Base-by-base conservation (phyloP, 495 filamentous ascomycete species). In the Neurospora sp. region DNA sequence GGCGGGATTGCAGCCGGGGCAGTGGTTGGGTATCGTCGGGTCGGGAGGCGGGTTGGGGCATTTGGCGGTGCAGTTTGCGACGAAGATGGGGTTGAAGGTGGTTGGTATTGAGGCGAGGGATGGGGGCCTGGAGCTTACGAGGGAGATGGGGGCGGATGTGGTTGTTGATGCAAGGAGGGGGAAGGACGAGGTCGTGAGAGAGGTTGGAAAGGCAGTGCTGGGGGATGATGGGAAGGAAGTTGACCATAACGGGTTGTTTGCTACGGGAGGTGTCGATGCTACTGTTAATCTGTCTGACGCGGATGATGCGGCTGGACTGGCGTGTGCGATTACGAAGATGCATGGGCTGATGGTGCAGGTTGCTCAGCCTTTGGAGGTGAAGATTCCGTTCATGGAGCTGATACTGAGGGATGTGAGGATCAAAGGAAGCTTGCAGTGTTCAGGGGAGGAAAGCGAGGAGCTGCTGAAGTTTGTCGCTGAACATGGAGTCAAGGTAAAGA, bases 11-110 rank as follows among this genome's bases (percentile, higher is more conserved):
- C 77, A 78, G 71, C 72, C 75, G 66, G 87, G 87, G 2, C 78
- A 88, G 76, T 85, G 83, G 79, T 40, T 89, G 16, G 83, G 80
- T 3, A 81, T 90, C 44, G 82, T 89, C 1, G 88, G 88, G 14
- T 81, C 83, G 4, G 88, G 88, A n/a, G 88, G 88, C 20, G 88
- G 88, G 14, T 78, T 90, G 18, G 88, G 88, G 1, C 87, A 89
- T 78, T 69, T 89, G 16, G 85, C 82, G 1, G 73, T 85, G 38
- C 88, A 89, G 74, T 88, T 88, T 78, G 86, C 86, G 9, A 88
- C 83, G 71, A 85, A 83, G 20, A 76, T 81, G 73, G 88, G 88
- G 0, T 74, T 89, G 69, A 77, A 78, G 68, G 83, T 89, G 20
- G 79, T 89, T 27, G 88, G 84, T 1, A 78, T 89, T 69, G 88